phyloP scores from a whole-genome alignment of 768 basidiomycete genomes.

The Agaricus blazei region DNA sequence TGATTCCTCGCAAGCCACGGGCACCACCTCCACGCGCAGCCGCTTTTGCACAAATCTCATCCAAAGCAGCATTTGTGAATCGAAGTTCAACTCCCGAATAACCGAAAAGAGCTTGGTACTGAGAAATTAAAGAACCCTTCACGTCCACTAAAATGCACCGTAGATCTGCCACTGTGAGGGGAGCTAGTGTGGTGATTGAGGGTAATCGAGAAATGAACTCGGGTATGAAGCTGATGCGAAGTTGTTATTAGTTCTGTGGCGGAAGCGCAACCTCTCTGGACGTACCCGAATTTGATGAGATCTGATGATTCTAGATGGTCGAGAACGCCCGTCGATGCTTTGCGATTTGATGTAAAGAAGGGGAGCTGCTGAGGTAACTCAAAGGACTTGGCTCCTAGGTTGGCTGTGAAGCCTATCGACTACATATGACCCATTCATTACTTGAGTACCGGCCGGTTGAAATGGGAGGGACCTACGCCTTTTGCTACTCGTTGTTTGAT shows the following conservation, averaged over 20 bases:
- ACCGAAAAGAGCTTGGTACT: conserved; percentile 80
- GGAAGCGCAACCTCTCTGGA: not conserved
- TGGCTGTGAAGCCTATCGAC: conserved; percentile 82
- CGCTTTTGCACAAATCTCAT: conserved; percentile 78
- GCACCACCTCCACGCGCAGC: conserved; percentile 84
- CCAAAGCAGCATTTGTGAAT: conserved; percentile 77
- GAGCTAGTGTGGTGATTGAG: conserved; percentile 78
- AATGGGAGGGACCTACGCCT: conserved; percentile 52
- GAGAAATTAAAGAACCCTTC: conserved; percentile 84
- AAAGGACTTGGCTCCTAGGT: conserved; percentile 22
- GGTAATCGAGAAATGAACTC: conserved; percentile 95
- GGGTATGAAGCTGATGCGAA: conserved; percentile 68
- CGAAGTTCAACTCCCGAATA: conserved; percentile 82
- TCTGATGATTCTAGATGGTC: conserved; percentile 77
- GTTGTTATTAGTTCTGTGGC: not conserved
- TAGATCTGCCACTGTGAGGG: conserved; percentile 76
- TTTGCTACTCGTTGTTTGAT: conserved; percentile 78
- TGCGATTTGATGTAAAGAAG: conserved; percentile 76
- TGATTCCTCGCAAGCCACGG: conserved; percentile 81
- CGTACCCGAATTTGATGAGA: conserved; percentile 78
- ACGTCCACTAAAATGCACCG: conserved; percentile 91
- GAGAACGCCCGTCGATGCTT: conserved; percentile 46
- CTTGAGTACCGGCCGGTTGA: not conserved
- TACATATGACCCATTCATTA: conserved; percentile 22
- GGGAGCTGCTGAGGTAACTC: conserved; percentile 39